Evolutionary conservation across 2,329 filamentous ascomycete genomes (phyloP).

Genomic region (Colletotrichum brevisporum): DNA sequence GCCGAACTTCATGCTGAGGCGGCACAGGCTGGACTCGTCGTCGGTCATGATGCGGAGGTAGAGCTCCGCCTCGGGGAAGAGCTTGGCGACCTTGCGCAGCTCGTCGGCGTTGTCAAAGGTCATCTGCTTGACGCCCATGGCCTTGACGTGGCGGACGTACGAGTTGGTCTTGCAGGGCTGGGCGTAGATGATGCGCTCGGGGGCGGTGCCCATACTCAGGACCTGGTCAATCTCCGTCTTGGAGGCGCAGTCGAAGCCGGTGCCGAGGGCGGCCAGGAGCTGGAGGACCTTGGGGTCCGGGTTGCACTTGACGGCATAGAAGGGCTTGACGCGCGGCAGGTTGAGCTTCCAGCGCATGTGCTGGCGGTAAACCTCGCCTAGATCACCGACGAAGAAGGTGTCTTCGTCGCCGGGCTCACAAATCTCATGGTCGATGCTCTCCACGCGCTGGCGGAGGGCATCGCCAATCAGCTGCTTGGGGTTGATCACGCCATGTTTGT

Average conservation of each 20-base stretch:
- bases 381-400: slow-evolving; percentile 97
- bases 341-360: slow-evolving; percentile 98
- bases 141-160: slow-evolving; percentile 91
- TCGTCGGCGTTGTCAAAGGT: slow-evolving; percentile 99
- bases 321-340: slow-evolving; percentile 91
- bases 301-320: slow-evolving; percentile 99
- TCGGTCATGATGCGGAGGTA: slow-evolving; percentile 96
- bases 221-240: slow-evolving; percentile 97
- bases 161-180: slow-evolving; percentile 99
- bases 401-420: slow-evolving; percentile 96
- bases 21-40: slow-evolving; percentile 94
- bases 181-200: slow-evolving; percentile 96
- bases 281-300: slow-evolving; percentile 90
- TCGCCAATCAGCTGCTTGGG: slow-evolving; percentile 89
- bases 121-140: slow-evolving; percentile 94
- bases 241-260: slow-evolving; percentile 98
- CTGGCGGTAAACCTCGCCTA: slow-evolving; percentile 98
- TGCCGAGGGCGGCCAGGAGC: slow-evolving; percentile 88
- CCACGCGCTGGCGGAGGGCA: slow-evolving; percentile 87
- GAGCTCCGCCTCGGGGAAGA: slow-evolving; percentile 90
- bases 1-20: slow-evolving; percentile 97
- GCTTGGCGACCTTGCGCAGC: slow-evolving; percentile 95
- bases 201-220: slow-evolving; percentile 84
- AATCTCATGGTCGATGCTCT: slow-evolving; percentile 85
- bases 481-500: slow-evolving; percentile 56